Evolutionary conservation across 306 rosid genomes (phyloP).

Genomic region (Fagus sylvatica): DNA sequence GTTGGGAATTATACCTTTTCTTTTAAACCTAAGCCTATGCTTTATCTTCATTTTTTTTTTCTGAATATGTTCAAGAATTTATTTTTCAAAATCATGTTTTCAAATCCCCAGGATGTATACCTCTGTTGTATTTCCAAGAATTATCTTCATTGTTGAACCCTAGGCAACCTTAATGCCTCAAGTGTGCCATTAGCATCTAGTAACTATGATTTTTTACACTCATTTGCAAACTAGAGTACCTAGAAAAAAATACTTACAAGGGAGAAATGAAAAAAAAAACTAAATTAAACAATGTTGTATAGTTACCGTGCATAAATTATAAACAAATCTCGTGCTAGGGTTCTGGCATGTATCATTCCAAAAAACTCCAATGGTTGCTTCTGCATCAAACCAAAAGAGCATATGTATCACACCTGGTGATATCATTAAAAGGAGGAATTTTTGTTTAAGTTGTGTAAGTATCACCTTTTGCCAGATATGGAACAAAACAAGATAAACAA

Average conservation of each 20-base stretch:
- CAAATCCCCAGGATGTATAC: no score
- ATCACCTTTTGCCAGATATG: constrained; percentile 93
- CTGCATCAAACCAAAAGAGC: constrained; percentile 48
- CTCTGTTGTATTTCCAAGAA: no score
- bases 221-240: not conserved
- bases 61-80: no score
- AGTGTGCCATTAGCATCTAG: not conserved
- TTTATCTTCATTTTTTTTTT: no score
- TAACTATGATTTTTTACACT: not conserved
- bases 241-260: not conserved
- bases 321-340: constrained; percentile 77
- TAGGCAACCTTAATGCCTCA: not conserved
- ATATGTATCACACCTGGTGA: constrained; percentile 4
- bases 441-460: constrained; percentile 18
- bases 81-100: no score
- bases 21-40: no score
- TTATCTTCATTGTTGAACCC: no score
- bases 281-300: constrained; percentile 5
- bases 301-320: constrained; percentile 75
- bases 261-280: not conserved
- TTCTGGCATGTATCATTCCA: constrained; percentile 72
- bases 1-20: no score
- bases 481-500: constrained; percentile 90
- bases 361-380: constrained; percentile 84
- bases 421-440: not conserved